A percentile compares a stretch with the other conserved stretches of the same genome.
phyloP scores from a whole-genome alignment of 192 early-diverging fungal species.

The Podila horticola region DNA sequence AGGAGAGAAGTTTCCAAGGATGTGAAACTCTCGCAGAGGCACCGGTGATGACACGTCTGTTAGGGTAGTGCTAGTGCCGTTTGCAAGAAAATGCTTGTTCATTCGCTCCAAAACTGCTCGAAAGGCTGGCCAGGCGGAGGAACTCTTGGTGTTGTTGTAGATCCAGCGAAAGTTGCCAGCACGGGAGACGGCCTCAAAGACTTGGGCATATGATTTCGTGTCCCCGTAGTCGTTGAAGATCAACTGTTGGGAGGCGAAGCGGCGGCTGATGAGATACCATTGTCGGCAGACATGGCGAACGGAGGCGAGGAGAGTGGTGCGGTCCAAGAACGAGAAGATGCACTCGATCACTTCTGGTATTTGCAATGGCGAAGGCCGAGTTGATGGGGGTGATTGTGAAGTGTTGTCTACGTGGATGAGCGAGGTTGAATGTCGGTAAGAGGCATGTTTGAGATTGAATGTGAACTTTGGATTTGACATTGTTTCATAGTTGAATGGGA shows the following conservation, averaged over 20 bases:
- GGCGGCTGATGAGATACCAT: not conserved
- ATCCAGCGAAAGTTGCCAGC: not conserved
- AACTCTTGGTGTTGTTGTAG: not conserved
- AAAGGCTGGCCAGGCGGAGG: not conserved
- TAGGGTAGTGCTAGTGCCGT: not conserved
- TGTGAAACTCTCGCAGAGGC: not conserved
- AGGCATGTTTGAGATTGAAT: no score
- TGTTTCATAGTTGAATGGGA: no score
- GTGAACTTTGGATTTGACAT: no score
- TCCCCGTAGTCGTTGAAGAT: not conserved
- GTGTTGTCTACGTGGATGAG: no score
- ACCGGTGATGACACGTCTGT: not conserved
- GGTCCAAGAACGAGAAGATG: not conserved
- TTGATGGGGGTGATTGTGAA: no score
- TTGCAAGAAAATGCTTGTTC: not conserved
- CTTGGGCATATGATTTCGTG: not conserved
- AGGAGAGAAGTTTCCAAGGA: not conserved
- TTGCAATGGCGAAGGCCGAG: not conserved
- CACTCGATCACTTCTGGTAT: not conserved
- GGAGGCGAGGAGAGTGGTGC: not conserved
- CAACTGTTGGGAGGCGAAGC: not conserved
- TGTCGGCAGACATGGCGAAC: not conserved
- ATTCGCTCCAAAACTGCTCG: not conserved
- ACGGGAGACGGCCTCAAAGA: not conserved
- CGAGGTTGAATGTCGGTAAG: no score